A percentile compares a stretch with the other conserved stretches of the same genome.
These are phyloP conservation scores for Porcisia hertigi DNA, from an alignment of 208 protist species.

Conservation along the genomic window DNA sequence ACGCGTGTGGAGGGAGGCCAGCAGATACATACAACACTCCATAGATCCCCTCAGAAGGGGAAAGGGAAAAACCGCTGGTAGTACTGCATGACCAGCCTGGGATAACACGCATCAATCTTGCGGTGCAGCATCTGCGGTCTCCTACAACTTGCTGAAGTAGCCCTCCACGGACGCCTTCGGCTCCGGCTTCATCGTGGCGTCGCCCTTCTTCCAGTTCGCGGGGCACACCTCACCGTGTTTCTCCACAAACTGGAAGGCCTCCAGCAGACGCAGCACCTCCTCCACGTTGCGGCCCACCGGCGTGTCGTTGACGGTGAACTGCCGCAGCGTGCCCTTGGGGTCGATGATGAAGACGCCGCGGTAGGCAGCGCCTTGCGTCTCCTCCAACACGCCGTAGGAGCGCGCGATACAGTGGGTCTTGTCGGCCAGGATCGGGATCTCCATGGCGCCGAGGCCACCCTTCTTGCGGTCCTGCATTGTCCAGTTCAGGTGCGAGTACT, in stretches of 20 bases:
- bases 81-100: no score
- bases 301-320: constrained; percentile 96
- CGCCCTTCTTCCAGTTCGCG: constrained; percentile 93
- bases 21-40: no score
- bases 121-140: no score
- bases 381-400: constrained; percentile 94
- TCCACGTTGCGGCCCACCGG: constrained; percentile 95
- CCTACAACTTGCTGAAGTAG: constrained; percentile 74
- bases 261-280: constrained; percentile 94
- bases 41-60: no score
- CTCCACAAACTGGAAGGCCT: constrained; percentile 96
- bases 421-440: constrained; percentile 97
- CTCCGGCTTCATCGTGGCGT: constrained; percentile 92
- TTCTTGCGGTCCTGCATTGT: constrained; percentile 93
- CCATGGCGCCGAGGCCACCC: constrained; percentile 96
- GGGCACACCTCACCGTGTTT: constrained; percentile 96
- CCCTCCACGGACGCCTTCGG: constrained; percentile 85
- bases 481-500: constrained; percentile 97
- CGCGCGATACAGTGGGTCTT: constrained; percentile 91
- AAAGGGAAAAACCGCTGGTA: no score
- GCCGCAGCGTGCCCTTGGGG: constrained; percentile 87
- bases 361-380: constrained; percentile 87
- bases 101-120: no score
- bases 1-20: no score
- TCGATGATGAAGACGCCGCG: constrained; percentile 97